A percentile compares a stretch with the other conserved stretches of the same genome.
Conservation (phyloP, 2,329 filamentous ascomycete genomes). For the Aspergillus sp. region DNA sequence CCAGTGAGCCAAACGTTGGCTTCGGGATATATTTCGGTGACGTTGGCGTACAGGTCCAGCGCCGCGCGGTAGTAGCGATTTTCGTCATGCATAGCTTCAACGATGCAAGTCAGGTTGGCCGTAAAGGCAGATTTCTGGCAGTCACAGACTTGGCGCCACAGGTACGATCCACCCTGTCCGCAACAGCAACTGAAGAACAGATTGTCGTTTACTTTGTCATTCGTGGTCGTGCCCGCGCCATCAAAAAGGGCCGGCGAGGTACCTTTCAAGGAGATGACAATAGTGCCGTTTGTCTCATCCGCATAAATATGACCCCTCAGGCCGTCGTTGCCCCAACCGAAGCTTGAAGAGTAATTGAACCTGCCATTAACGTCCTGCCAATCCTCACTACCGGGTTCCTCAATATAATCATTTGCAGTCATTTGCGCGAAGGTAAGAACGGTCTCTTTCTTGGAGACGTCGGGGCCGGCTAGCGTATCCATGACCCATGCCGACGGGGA, state of each 20-base stretch:
- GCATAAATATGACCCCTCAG: constrained; percentile 90
- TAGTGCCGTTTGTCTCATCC: constrained; percentile 78
- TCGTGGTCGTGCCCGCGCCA: constrained; percentile 93
- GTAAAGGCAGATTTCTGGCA: constrained; percentile 84
- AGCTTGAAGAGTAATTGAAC: constrained; percentile 84
- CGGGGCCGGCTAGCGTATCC: constrained; percentile 75
- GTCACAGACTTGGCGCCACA: constrained; percentile 90
- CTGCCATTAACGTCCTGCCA: constrained; percentile 78
- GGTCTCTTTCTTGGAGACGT: constrained; percentile 81
- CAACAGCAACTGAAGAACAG: constrained; percentile 98
- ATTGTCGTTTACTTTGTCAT: constrained; percentile 97
- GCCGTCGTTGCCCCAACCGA: constrained; percentile 89
- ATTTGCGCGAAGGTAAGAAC: constrained; percentile 83
- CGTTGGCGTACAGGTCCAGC: constrained; percentile 86
- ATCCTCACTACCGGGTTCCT: constrained; percentile 67
- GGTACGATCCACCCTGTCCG: constrained; percentile 84
- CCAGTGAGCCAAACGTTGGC: constrained; percentile 86
- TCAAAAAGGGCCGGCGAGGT: constrained; percentile 90
- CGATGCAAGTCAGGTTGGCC: constrained; percentile 90
- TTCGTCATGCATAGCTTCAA: constrained; percentile 71
- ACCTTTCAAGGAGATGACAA: constrained; percentile 91
- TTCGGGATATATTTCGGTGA: constrained; percentile 81
- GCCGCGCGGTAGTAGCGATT: constrained; percentile 90
- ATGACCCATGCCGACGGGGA: constrained; percentile 76
- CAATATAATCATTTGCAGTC: constrained; percentile 85